Evolutionary conservation across 768 basidiomycete genomes (phyloP).

Genomic region (Lactifluus echinatus): DNA sequence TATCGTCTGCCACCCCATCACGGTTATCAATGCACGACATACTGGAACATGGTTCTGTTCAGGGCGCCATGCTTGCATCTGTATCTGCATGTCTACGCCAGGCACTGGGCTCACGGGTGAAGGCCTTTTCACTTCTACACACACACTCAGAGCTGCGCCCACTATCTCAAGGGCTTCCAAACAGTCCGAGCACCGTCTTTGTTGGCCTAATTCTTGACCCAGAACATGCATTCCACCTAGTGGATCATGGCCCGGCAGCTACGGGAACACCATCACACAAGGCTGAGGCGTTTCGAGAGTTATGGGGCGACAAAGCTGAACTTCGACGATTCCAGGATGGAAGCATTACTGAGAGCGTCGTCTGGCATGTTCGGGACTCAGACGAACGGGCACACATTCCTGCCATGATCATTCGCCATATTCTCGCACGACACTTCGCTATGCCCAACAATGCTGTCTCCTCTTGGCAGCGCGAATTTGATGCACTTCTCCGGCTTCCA

Average conservation of each 20-base stretch:
- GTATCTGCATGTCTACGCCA: constrained; percentile 43
- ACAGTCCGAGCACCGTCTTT: constrained; percentile 41
- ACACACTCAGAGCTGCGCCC: constrained; percentile 38
- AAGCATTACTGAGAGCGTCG: constrained; percentile 85
- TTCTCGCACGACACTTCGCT: constrained; percentile 72
- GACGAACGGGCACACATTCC: constrained; percentile 81
- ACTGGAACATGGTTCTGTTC: constrained; percentile 53
- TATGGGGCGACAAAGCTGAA: constrained; percentile 93
- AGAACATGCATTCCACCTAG: constrained; percentile 67
- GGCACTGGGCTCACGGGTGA: constrained; percentile 68
- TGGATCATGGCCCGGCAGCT: constrained; percentile 86
- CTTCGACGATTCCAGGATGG: constrained; percentile 95
- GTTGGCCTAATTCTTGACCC: constrained; percentile 74
- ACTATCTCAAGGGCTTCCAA: constrained; percentile 47
- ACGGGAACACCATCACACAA: constrained; percentile 46
- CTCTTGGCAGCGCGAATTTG: constrained; percentile 52
- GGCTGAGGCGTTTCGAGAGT: constrained; percentile 56
- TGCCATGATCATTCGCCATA: constrained; percentile 58
- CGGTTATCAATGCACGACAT: constrained; percentile 36
- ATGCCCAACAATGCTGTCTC: constrained; percentile 43
- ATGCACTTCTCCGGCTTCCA: constrained; percentile 50
- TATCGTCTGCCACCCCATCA: constrained; percentile 40
- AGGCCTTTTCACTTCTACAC: constrained; percentile 54
- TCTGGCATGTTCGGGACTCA: constrained; percentile 80
- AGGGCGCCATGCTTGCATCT: constrained; percentile 45